These are phyloP conservation scores for Blastosporella zonata DNA, from an alignment of 1,284 basidiomycete species.

Conservation along the genomic window DNA sequence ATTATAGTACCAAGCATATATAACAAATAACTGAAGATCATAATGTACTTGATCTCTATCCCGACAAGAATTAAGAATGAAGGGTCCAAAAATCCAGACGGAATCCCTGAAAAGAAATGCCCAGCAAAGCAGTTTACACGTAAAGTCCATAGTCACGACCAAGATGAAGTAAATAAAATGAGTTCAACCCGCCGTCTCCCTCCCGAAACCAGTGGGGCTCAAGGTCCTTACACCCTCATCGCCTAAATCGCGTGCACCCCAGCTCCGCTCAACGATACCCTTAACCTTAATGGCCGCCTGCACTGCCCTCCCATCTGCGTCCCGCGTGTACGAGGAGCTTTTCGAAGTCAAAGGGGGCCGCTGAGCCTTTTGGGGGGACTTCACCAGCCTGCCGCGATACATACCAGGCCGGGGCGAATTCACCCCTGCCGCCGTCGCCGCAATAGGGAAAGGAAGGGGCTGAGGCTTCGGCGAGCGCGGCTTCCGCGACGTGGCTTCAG, in stretches of 20 bases:
- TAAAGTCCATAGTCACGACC: background rate
- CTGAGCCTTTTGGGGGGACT: slow-evolving; percentile 3
- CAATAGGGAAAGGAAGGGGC: slow-evolving; percentile 9
- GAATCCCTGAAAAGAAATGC: too few relatives aligned
- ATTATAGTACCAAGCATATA: too few relatives aligned
- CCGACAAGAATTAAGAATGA: too few relatives aligned
- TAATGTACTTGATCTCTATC: too few relatives aligned
- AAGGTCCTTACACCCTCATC: slow-evolving; percentile 18
- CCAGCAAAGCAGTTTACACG: too few relatives aligned
- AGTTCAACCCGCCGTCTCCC: slow-evolving; percentile 6
- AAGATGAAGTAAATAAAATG: background rate
- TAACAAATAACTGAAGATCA: too few relatives aligned
- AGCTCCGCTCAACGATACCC: slow-evolving; percentile 26
- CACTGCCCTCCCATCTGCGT: slow-evolving; percentile 5
- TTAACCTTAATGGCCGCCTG: slow-evolving; percentile 24
- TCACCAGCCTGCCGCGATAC: slow-evolving; percentile 14
- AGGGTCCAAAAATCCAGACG: background rate
- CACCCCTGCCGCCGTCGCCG: slow-evolving; percentile 2
- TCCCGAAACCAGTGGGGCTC: slow-evolving; percentile 25
- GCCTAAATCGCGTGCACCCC: slow-evolving; percentile 24
- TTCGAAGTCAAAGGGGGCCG: slow-evolving; percentile 9
- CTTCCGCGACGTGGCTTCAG: slow-evolving; percentile 9
- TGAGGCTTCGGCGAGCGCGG: slow-evolving; percentile 6
- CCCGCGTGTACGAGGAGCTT: slow-evolving; percentile 5
- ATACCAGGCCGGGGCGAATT: slow-evolving; percentile 18